Evolutionary conservation across 1,284 basidiomycete genomes (phyloP), one percentile per base, ranked within the genome.

Genomic region (Chiua sp.): DNA sequence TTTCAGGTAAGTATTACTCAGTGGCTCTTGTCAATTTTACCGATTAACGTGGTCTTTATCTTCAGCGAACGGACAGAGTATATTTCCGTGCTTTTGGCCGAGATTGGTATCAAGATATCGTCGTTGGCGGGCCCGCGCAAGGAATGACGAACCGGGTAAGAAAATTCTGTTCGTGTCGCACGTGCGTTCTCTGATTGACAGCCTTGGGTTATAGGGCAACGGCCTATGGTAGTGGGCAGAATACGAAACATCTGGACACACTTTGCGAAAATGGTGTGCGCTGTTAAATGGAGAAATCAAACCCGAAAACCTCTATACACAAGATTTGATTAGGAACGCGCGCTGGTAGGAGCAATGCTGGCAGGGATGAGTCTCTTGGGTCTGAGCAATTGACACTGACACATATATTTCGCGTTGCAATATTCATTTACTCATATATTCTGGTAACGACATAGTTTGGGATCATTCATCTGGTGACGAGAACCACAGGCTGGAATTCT

Each of bases 251-350:
- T 86, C 37, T 80, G 85, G 47, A 69, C 26, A 5, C 26, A 3
- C 5, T 26, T 26, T 86, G 39, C 80, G 85, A 48, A 85, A 83
- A 66, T 82, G 82, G 64, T 82, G 85, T 63, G 80, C 86, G 6
- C 87, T 87, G 10, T 71, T 86, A 58, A 83, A 87, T 56, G 87
- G 86, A 37, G 85, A 87, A 60, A 80, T 88, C 61, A 88, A 88
- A 68, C 86, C 86, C 10, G 79, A 88, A 66, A 80, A 68, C 2
- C 51, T 63, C 28, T 74, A 78, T 59, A 76, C 77, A 4, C 76
- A 75, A 56, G 55, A 61, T 37, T 65, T 87, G 56, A 72, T 88
- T 47, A 72, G 74, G 57, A 75, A 78, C 4, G 79, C 77, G 44
- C 61, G 69, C 37, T 55, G 50, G 53, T 5, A 26, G 26, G 26